phyloP scores from a whole-genome alignment of 495 filamentous ascomycete genomes.

The Penicillium paxilli region DNA sequence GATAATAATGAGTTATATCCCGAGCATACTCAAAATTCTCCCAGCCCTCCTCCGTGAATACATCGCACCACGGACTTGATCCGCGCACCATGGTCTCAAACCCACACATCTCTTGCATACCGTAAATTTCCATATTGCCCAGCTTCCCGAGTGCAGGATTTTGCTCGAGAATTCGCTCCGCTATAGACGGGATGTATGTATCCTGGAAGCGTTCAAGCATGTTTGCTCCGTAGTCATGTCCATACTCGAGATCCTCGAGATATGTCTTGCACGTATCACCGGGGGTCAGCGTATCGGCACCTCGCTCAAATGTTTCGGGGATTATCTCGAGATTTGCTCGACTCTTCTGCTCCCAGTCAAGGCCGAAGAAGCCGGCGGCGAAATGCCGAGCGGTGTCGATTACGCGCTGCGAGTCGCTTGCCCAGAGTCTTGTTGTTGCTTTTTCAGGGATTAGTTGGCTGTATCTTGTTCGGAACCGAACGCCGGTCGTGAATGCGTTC shows the following conservation, averaged over 20 bases:
- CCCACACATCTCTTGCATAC: constrained; percentile 64
- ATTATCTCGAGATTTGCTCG: constrained; percentile 49
- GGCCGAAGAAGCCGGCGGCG: constrained; percentile 55
- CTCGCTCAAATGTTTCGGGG: constrained; percentile 48
- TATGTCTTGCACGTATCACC: constrained; percentile 58
- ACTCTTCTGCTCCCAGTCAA: constrained; percentile 43
- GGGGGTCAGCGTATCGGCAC: constrained; percentile 59
- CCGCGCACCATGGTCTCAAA: constrained; percentile 58
- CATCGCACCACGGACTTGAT: constrained; percentile 56
- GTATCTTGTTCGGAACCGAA: constrained; percentile 56
- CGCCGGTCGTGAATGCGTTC: constrained; percentile 56
- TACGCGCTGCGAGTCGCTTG: constrained; percentile 55
- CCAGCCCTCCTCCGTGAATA: constrained; percentile 60
- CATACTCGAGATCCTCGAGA: constrained; percentile 40
- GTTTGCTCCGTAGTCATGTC: constrained; percentile 50
- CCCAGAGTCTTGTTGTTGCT: constrained; percentile 47
- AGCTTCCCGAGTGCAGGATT: constrained; percentile 41
- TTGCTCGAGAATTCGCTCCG: constrained; percentile 37
- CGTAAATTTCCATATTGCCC: constrained; percentile 50
- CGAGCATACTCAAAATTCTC: constrained; percentile 60
- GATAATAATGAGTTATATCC: constrained; percentile 61
- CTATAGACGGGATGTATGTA: constrained; percentile 49
- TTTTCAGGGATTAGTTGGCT: constrained; percentile 36
- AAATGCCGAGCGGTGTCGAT: constrained; percentile 60
- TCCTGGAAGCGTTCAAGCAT: constrained; percentile 48